phyloP scores from a whole-genome alignment of 768 basidiomycete species.

The Hydnum rufescens region DNA sequence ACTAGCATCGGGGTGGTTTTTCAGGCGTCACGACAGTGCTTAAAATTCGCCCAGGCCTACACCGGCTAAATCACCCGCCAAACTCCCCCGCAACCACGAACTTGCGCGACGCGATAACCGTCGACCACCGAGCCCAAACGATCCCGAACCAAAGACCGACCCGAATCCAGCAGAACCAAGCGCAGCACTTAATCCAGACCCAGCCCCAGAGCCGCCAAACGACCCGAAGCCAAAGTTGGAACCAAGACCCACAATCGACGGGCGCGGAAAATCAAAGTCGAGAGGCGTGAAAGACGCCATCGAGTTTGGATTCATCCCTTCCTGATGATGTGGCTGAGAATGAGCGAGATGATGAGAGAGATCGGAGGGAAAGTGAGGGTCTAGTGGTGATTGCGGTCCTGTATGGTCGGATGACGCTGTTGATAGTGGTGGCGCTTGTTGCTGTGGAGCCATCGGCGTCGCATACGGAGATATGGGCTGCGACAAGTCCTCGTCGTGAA shows the following conservation, averaged over 20 bases:
- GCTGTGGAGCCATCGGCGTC: too few species aligned
- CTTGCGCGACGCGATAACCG: not conserved
- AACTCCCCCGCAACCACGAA: not conserved
- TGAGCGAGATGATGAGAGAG: not conserved
- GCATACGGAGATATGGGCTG: not conserved
- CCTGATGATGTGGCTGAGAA: not conserved
- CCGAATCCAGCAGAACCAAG: not conserved
- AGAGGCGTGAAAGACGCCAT: not conserved
- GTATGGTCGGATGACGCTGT: too few species aligned
- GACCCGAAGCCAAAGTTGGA: not conserved
- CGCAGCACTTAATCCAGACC: not conserved
- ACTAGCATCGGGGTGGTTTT: too few species aligned
- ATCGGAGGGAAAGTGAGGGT: not conserved
- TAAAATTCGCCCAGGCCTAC: not conserved
- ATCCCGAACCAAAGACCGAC: not conserved
- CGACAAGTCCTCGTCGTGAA: not conserved
- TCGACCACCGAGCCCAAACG: not conserved
- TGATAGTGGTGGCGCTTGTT: too few species aligned
- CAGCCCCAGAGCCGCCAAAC: not conserved
- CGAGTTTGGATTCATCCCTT: not conserved
- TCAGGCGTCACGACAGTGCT: too few species aligned
- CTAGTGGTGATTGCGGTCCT: too few species aligned
- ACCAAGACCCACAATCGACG: not conserved
- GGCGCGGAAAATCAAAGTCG: not conserved
- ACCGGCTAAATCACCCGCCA: not conserved